Evolutionary conservation across 345 rosid genomes (phyloP), one percentile per base, ranked within the genome.

Genomic region (Sonneratia caseolaris): DNA sequence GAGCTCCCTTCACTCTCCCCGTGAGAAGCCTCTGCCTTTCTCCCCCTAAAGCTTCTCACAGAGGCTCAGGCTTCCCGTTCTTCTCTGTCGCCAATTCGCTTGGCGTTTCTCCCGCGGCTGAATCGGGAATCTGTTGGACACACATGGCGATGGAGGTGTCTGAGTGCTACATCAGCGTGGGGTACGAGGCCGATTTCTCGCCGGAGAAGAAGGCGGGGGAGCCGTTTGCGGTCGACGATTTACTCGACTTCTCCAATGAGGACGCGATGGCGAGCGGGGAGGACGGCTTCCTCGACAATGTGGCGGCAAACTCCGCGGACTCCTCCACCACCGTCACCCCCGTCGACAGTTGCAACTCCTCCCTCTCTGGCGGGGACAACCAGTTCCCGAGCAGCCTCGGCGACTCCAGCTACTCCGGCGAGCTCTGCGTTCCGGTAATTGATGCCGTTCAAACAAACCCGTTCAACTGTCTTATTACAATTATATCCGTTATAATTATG

Each of bases 401-500:
- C 45, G 45, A 42, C 45, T 42, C 45, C 70, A 81, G 82, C 38
- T 80, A 84, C 79, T 78, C 85, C 68, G 73, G 82, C 75, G 91
- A 87, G 72, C 86, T 89, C 66, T 86, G 84, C 77, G 87, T 87
- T 73, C 95, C 91, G 89, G 95, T 89, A 79, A 73, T 40, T 22
- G 18, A 59, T 42, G 15, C 13, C 51, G 51, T 47, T 13, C 51
- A 8, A 42, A 13, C 51, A 5, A 47, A 47, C 9, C 11, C 51
- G 15, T 47, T 13, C 45, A 42, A 42, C 10, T 47, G 14, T 47
- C 51, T 47, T 47, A 47, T 8, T 13, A 47, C 51, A 9, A 47
- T 47, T 47, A 9, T 10, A 13, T 13, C 13, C 43, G 43, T 40
- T 40, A 4, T 40, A 40, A 40, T 40, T 47, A 6, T 47, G 51